Conservation (phyloP, 352 stramenopile genomes). For the Globisporangium cylindrosporum region DNA sequence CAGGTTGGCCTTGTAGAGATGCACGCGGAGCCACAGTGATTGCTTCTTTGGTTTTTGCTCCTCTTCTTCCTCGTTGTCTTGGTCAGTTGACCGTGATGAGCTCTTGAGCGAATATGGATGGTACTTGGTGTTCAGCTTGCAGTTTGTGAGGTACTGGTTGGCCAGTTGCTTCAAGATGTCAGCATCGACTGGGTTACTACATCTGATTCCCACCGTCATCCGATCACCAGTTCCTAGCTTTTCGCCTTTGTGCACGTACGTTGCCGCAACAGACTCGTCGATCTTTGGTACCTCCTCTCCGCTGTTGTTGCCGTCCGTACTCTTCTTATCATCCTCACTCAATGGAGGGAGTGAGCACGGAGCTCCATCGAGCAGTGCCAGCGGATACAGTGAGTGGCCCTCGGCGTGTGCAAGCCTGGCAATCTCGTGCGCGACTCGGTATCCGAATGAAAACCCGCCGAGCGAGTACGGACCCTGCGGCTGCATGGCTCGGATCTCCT, state of each 20-base stretch:
- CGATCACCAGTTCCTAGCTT: not conserved
- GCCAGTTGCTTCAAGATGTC: conserved; percentile 6
- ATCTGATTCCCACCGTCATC: not conserved
- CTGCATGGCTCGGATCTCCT: conserved; percentile 30
- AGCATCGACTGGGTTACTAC: not conserved
- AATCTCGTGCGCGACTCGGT: conserved; percentile 47
- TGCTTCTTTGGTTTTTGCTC: not conserved
- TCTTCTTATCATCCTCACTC: not conserved
- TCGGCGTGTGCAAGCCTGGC: conserved; percentile 25
- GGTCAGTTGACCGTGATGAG: not conserved
- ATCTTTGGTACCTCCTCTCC: not conserved
- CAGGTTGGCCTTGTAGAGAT: conserved; percentile 3
- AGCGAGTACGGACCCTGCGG: conserved; percentile 35
- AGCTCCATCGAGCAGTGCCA: conserved; percentile 43
- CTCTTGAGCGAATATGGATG: conserved; percentile 2
- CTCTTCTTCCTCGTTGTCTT: not conserved
- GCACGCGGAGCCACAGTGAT: not conserved
- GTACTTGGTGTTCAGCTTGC: conserved; percentile 4
- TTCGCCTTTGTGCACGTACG: not conserved
- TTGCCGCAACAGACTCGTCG: not conserved
- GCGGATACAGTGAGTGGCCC: conserved; percentile 27
- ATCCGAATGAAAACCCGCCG: conserved; percentile 65
- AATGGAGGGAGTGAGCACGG: conserved; percentile 21
- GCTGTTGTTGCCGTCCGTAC: not conserved
- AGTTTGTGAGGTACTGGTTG: conserved; percentile 7